A percentile compares a stretch with the other conserved stretches of the same genome.
Conservation (phyloP, 768 basidiomycete species). For the Lanmaoa pseudosensibilis region DNA sequence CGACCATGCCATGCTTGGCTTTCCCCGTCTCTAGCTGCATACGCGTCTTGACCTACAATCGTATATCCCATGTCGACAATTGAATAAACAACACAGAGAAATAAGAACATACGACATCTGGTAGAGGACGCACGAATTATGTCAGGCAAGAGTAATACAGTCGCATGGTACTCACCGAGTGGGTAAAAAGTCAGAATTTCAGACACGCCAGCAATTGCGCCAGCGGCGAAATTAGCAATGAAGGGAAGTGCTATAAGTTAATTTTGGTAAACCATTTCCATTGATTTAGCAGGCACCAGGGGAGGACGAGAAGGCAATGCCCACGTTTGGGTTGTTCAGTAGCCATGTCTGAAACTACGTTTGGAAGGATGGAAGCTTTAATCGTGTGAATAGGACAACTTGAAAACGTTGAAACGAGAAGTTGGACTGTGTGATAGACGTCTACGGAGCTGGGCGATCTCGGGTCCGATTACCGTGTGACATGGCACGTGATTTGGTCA, state of each 20-base stretch:
- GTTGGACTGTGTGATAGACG: neutral
- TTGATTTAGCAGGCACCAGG: constrained; percentile 1
- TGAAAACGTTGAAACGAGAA: neutral
- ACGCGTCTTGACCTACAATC: constrained; percentile 86
- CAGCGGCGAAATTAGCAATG: constrained; percentile 87
- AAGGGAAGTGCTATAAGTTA: constrained; percentile 76
- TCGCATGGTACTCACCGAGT: constrained; percentile 58
- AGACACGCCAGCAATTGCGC: constrained; percentile 92
- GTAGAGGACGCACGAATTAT: constrained; percentile 4
- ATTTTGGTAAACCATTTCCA: constrained; percentile 8
- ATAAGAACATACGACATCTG: constrained; percentile 77
- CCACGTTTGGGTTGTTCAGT: constrained; percentile 36
- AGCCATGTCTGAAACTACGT: constrained; percentile 18
- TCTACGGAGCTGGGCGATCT: constrained; percentile 1
- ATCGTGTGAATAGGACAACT: neutral
- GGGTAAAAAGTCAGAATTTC: constrained; percentile 87
- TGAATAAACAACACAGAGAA: neutral
- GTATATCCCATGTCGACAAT: constrained; percentile 5
- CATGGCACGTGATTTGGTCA: constrained; percentile 14
- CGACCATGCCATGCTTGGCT: constrained; percentile 70
- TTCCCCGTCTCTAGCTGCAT: constrained; percentile 96
- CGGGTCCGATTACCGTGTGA: neutral
- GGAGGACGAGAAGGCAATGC: neutral
- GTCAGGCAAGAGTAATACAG: neutral
- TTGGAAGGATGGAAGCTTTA: constrained; percentile 1